Evolutionary conservation across 768 basidiomycete species (phyloP).

Genomic region (Amyloporia xantha): DNA sequence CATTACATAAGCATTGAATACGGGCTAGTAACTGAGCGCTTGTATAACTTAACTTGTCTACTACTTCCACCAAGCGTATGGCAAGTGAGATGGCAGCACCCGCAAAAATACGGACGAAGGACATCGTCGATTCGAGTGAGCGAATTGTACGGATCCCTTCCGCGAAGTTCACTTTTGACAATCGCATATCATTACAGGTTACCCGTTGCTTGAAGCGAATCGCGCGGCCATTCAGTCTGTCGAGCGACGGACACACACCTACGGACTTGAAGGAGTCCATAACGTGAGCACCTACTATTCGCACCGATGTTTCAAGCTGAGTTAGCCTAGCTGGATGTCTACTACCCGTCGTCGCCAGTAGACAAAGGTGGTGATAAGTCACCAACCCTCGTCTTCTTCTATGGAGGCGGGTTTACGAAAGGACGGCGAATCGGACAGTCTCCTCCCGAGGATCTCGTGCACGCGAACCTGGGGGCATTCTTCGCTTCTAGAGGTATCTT

Average conservation of each 20-base stretch:
- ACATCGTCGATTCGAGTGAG: neutral
- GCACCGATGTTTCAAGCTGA: neutral
- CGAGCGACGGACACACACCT: neutral
- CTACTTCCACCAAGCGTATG: too few species aligned
- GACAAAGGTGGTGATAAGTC: slow-evolving; percentile 20
- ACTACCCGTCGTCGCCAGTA: neutral
- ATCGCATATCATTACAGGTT: neutral
- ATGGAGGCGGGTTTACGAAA: slow-evolving; percentile 56
- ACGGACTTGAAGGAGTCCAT: neutral
- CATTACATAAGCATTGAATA: too few species aligned
- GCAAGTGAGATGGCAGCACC: too few species aligned
- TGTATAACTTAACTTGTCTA: too few species aligned
- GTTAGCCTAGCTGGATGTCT: neutral
- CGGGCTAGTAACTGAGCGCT: too few species aligned
- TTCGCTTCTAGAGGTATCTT: slow-evolving; percentile 44
- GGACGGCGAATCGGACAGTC: slow-evolving; percentile 45
- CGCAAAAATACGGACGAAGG: too few species aligned
- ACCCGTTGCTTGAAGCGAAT: neutral
- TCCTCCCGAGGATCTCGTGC: slow-evolving; percentile 42
- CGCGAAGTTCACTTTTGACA: neutral
- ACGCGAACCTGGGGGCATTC: slow-evolving; percentile 53
- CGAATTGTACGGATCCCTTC: neutral
- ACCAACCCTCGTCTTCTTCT: slow-evolving; percentile 55
- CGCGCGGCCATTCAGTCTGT: neutral
- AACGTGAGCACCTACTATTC: neutral